These are phyloP conservation scores for Aureobasidium vineae DNA, from an alignment of 2,329 filamentous ascomycete genomes.

Conservation along the genomic window DNA sequence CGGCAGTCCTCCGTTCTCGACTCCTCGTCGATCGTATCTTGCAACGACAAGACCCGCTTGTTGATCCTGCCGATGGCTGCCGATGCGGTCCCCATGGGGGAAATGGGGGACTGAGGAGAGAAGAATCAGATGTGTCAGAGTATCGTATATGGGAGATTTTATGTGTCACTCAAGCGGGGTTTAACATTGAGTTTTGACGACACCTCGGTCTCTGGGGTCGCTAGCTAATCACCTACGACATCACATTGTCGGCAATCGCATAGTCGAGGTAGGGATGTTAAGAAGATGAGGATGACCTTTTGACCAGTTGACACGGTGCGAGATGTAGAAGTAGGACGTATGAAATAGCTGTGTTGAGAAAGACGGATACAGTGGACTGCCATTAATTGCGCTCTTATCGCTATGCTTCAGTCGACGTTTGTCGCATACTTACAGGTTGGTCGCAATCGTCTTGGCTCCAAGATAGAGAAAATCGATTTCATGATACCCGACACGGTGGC, in stretches of 20 bases:
- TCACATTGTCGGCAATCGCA: neutral
- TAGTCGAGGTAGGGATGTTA: neutral
- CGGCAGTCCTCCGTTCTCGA: neutral
- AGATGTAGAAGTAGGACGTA: neutral
- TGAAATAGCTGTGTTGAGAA: neutral
- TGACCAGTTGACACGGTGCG: neutral
- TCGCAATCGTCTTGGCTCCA: neutral
- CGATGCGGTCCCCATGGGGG: conserved; percentile 19
- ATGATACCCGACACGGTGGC: neutral
- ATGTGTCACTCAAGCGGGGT: conserved; percentile 20
- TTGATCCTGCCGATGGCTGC: neutral
- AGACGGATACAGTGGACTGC: neutral
- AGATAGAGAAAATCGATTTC: neutral
- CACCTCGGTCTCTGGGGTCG: conserved; percentile 7
- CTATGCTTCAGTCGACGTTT: neutral
- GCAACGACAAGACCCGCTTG: neutral
- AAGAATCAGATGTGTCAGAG: conserved; percentile 22
- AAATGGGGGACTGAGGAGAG: conserved; percentile 19
- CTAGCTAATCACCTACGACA: conserved; percentile 15
- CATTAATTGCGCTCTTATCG: conserved; percentile 1
- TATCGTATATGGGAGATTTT: conserved; percentile 1
- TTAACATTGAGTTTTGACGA: conserved; percentile 13
- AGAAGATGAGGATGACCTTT: neutral
- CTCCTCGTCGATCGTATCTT: neutral
- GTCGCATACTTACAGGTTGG: neutral